phyloP scores from a whole-genome alignment of 306 rosid species.

The Senna siamea region DNA sequence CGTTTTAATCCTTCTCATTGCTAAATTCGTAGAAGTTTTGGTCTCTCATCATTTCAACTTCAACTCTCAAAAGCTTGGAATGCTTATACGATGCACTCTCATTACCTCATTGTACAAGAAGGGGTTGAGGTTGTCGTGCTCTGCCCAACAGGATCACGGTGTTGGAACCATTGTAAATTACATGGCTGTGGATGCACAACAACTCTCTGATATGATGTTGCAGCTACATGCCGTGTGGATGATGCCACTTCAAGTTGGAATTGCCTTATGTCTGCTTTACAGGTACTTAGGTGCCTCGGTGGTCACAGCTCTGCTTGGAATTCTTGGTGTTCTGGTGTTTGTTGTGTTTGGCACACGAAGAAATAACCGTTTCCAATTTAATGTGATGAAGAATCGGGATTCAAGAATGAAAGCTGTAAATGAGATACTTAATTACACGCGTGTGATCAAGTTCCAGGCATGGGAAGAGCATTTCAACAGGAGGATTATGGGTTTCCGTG shows the following conservation, averaged over 20 bases:
- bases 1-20: slow-evolving; percentile 61
- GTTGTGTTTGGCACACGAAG: slow-evolving; percentile 45
- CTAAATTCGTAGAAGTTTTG: slow-evolving; percentile 79
- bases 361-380: slow-evolving; percentile 66
- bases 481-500: slow-evolving; percentile 64
- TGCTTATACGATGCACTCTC: slow-evolving; percentile 84
- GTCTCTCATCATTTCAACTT: slow-evolving; percentile 86
- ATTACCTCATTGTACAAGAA: slow-evolving; percentile 85
- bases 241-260: slow-evolving; percentile 80
- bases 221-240: slow-evolving; percentile 87
- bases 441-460: slow-evolving; percentile 96
- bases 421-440: slow-evolving; percentile 94
- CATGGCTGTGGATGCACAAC: slow-evolving; percentile 96
- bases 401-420: slow-evolving; percentile 93
- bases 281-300: slow-evolving; percentile 60
- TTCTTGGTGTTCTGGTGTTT: slow-evolving; percentile 54
- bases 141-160: slow-evolving; percentile 88
- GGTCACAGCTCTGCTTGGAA: slow-evolving; percentile 59
- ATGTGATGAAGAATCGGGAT: slow-evolving; percentile 82
- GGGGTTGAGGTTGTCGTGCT: slow-evolving; percentile 76
- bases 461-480: slow-evolving; percentile 92
- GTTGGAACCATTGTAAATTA: slow-evolving; percentile 92
- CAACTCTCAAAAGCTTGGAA: slow-evolving; percentile 86
- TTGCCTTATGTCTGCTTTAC: slow-evolving; percentile 69
- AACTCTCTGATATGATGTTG: slow-evolving; percentile 91